Conservation (phyloP, 805 yeast species). For the Teunomyces aglyptinius region DNA sequence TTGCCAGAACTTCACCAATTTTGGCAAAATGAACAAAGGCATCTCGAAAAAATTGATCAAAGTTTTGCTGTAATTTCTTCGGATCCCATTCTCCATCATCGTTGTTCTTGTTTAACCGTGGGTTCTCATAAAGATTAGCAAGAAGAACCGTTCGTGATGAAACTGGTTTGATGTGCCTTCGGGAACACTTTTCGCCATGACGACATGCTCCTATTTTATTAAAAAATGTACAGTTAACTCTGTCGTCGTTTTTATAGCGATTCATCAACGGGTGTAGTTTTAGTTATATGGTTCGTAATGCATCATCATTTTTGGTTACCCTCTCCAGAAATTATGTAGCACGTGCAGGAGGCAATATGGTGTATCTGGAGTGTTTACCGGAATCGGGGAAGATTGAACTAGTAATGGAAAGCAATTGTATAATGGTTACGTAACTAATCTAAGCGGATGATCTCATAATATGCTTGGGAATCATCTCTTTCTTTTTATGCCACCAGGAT, state of each 20-base stretch:
- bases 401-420: too few species aligned
- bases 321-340: too few species aligned
- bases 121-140: slow-evolving; percentile 63
- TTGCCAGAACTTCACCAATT: slow-evolving; percentile 52
- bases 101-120: slow-evolving; percentile 41
- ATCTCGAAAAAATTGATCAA: slow-evolving; percentile 69
- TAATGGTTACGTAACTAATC: too few species aligned
- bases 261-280: not conserved
- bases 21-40: slow-evolving; percentile 58
- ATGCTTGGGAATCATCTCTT: too few species aligned
- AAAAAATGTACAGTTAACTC: slow-evolving; percentile 53
- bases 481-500: too few species aligned
- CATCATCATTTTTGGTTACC: too few species aligned
- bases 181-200: slow-evolving; percentile 84
- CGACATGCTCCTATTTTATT: slow-evolving; percentile 88
- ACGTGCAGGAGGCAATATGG: not conserved
- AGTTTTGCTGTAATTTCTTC: slow-evolving; percentile 42
- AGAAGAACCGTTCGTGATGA: slow-evolving; percentile 64
- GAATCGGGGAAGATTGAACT: too few species aligned
- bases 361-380: not conserved
- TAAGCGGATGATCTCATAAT: too few species aligned
- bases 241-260: slow-evolving; percentile 7
- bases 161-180: slow-evolving; percentile 67
- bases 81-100: slow-evolving; percentile 30
- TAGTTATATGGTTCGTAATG: too few species aligned